Evolutionary conservation across 805 yeast species (phyloP), one percentile per base, ranked within the genome.

Genomic region (Clavispora carvajalis): DNA sequence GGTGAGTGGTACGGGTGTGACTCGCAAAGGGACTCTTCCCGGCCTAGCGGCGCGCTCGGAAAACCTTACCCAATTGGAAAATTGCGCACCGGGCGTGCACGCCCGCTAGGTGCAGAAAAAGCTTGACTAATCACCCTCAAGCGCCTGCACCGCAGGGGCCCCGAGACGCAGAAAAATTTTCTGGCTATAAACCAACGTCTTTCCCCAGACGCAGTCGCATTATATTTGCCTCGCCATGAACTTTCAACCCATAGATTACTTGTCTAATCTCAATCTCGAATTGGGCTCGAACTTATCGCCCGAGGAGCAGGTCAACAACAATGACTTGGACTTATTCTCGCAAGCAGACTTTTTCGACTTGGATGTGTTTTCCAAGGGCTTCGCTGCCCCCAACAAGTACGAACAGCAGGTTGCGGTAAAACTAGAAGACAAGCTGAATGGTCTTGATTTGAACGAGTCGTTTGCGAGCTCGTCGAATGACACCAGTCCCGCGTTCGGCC

Each of bases 231-330:
- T 8, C 10, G 49, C 22, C 16, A 69, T 69, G 73, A 66, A 64
- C 44, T 67, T 62, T 49, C 69, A 65, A 49, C 64, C 70, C 33
- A 58, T 63, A 22, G 72, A 69, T 51, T 69, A 66, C 51, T 57
- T 69, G 49, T 57, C 58, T 40, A 61, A 65, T 44, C 55, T 68
- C 51, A 66, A 68, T 52, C 60, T 69, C 29, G 72, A 64, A 43
- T 60, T 67, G 43, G 62, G 61, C 43, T 30, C 44, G 22, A 58
- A 37, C 36, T 46, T 47, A 29, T 49, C 58, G 30, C 60, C 60
- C 19, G 49, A 51, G 33, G 52, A 44, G 28, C 37, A 24, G 4
- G 16, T 29, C 43, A 45, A 41, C 48, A 40, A 41, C 17, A 54
- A 50, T 31, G 71, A 66, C 47, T 63, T 69, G 56, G 71, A 65